Evolutionary conservation across 345 rosid genomes (phyloP).

Genomic region (Brassica juncea): DNA sequence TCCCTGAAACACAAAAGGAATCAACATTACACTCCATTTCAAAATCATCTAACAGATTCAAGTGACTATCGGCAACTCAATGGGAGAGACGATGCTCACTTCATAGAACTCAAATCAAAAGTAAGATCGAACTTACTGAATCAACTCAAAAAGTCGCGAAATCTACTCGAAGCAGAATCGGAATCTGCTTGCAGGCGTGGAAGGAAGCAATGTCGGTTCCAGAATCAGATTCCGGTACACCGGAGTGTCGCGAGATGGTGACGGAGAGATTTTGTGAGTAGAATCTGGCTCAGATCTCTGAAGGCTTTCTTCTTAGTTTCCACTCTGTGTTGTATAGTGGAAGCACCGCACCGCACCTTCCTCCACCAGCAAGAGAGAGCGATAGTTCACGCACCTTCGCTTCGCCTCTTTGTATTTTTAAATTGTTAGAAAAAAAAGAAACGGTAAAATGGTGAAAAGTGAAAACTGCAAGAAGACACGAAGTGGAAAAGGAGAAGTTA

Average conservation of each 20-base stretch:
- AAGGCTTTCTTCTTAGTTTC: background rate
- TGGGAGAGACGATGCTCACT: background rate
- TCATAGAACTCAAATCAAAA: background rate
- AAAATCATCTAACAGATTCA: slow-evolving; percentile 1
- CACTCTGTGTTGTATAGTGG: background rate
- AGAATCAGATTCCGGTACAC: slow-evolving; percentile 29
- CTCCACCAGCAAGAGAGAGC: slow-evolving; percentile 34
- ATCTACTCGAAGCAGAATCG: slow-evolving; percentile 10
- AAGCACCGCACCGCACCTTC: slow-evolving; percentile 15
- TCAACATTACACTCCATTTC: background rate
- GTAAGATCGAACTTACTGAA: slow-evolving; percentile 1
- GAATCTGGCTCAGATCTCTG: slow-evolving; percentile 27
- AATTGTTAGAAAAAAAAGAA: background rate
- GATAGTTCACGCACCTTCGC: background rate
- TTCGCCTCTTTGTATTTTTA: background rate
- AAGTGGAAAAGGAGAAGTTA: background rate
- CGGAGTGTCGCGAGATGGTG: background rate
- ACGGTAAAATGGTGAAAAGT: slow-evolving; percentile 9
- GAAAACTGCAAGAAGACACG: slow-evolving; percentile 3
- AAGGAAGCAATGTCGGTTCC: slow-evolving; percentile 18
- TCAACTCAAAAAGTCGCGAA: background rate
- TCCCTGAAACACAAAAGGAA: slow-evolving; percentile 17
- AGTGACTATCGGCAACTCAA: background rate
- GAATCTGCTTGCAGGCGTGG: background rate
- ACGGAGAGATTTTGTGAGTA: background rate